Percentiles rank a stretch among this genome's conserved stretches.
phyloP scores from a whole-genome alignment of 257 asterid genomes.

The Solanum piurae region DNA sequence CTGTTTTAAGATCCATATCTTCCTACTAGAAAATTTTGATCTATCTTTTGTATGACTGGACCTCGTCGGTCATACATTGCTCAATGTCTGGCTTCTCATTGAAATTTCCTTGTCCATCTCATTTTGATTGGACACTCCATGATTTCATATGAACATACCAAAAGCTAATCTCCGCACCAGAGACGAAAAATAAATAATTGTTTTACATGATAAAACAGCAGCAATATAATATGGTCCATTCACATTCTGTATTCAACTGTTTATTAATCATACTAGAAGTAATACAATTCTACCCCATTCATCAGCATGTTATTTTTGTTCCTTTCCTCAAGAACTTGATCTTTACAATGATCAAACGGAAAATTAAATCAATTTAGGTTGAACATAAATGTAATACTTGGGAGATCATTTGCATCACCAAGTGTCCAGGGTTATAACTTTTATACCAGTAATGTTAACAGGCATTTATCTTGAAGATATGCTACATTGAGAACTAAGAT shows the following conservation, averaged over 20 bases:
- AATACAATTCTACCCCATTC: not conserved
- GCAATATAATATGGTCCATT: not conserved
- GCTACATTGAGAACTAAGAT: not conserved
- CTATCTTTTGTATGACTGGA: not conserved
- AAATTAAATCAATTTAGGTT: not conserved
- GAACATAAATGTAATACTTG: not conserved
- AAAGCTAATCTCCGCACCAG: not conserved
- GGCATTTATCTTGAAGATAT: not conserved
- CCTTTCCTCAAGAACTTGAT: not conserved
- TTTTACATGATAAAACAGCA: not conserved
- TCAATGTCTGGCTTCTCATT: not conserved
- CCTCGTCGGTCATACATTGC: not conserved
- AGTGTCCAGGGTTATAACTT: not conserved
- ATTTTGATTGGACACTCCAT: not conserved
- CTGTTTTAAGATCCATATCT: not conserved
- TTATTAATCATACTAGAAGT: not conserved
- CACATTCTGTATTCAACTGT: not conserved
- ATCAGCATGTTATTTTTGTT: not conserved
- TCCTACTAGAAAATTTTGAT: not conserved
- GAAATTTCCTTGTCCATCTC: not conserved
- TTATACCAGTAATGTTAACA: not conserved
- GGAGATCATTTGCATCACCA: not conserved
- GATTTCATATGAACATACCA: not conserved
- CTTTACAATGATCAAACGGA: not conserved
- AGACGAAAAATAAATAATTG: not conserved